Evolutionary conservation across 2,329 filamentous ascomycete species (phyloP).

Genomic region (Fusarium mundagurra): DNA sequence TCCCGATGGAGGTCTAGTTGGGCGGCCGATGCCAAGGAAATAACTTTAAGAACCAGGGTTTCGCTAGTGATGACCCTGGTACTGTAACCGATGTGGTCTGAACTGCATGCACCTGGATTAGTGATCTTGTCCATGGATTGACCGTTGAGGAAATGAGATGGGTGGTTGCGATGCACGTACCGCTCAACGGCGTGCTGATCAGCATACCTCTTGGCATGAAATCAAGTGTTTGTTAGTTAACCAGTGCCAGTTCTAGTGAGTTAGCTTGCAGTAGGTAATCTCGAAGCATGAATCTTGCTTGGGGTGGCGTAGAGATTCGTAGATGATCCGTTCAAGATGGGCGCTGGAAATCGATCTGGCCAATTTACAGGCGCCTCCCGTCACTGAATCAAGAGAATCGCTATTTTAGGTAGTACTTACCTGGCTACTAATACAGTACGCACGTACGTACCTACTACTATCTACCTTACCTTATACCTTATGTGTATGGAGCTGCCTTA

Average conservation of each 20-base stretch:
- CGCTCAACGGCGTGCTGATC: conserved; percentile 23
- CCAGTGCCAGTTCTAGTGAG: neutral
- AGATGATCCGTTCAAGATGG: neutral
- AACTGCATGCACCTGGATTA: conserved; percentile 37
- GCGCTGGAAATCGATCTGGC: neutral
- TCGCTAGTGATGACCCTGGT: conserved; percentile 32
- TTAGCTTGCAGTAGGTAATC: neutral
- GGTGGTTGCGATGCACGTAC: conserved; percentile 29
- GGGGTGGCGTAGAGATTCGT: neutral
- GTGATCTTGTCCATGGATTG: conserved; percentile 33
- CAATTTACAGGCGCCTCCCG: neutral
- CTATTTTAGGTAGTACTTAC: neutral
- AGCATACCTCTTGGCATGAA: neutral
- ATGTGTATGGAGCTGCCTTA: neutral
- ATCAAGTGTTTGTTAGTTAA: neutral
- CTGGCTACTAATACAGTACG: neutral
- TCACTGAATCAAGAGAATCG: neutral
- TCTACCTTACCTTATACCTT: neutral
- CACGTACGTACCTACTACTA: neutral
- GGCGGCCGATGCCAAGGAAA: conserved; percentile 36
- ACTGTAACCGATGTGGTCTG: conserved; percentile 25
- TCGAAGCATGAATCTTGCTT: neutral
- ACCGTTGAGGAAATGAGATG: conserved; percentile 21
- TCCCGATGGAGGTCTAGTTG: conserved; percentile 10
- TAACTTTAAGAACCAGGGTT: conserved; percentile 24